These are phyloP conservation scores for Debaryomyces hansenii DNA, from an alignment of 805 yeast genomes.

Conservation along the genomic window DNA sequence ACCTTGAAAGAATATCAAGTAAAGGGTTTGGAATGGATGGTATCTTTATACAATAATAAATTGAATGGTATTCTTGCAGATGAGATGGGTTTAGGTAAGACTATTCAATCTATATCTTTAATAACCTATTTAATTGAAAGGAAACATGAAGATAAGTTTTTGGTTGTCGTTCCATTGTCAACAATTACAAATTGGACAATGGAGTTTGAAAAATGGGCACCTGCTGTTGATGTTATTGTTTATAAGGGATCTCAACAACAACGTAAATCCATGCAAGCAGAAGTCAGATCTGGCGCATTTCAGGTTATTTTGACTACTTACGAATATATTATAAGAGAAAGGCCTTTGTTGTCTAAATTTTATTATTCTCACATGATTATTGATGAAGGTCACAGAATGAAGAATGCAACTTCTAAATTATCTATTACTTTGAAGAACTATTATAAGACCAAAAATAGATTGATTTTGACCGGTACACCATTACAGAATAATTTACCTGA, in stretches of 20 bases:
- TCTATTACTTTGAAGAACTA: constrained; percentile 69
- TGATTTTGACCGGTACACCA: constrained; percentile 87
- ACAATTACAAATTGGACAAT: constrained; percentile 84
- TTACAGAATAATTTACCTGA: constrained; percentile 83
- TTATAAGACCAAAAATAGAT: constrained; percentile 72
- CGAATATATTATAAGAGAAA: constrained; percentile 78
- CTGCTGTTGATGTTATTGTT: constrained; percentile 65
- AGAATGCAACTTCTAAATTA: constrained; percentile 72
- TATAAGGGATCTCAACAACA: constrained; percentile 78
- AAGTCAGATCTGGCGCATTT: constrained; percentile 67
- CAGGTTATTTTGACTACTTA: constrained; percentile 78
- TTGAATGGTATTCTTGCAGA: constrained; percentile 66
- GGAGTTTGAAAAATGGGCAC: constrained; percentile 90
- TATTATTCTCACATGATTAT: constrained; percentile 86
- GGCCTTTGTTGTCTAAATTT: constrained; percentile 65
- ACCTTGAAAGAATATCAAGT: constrained; percentile 73
- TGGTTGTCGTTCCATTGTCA: constrained; percentile 81
- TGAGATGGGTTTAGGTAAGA: constrained; percentile 69
- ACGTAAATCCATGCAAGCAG: constrained; percentile 64
- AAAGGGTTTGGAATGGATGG: constrained; percentile 69
- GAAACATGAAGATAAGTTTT: constrained; percentile 68
- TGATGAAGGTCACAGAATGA: constrained; percentile 91
- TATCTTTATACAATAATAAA: constrained; percentile 58
- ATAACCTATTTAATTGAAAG: constrained; percentile 68
- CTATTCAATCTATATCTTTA: constrained; percentile 76